A percentile compares a stretch with the other conserved stretches of the same genome.
phyloP scores from a whole-genome alignment of 768 basidiomycete genomes.

The Hemileccinum rubropunctum region DNA sequence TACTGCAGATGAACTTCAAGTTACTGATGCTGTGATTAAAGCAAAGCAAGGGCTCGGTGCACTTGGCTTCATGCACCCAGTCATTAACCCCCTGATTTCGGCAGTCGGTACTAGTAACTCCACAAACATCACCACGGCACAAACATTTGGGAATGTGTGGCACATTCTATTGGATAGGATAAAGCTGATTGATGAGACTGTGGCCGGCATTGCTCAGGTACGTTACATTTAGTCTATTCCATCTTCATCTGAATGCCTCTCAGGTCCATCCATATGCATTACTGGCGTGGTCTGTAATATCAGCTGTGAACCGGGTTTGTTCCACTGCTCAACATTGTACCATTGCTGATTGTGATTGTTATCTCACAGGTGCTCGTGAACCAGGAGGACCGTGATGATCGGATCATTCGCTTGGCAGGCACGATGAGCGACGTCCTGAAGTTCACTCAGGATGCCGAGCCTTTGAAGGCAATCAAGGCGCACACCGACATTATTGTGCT shows the following conservation, averaged over 20 bases:
- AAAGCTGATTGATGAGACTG: neutral
- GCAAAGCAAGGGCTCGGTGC: no score
- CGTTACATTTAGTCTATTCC: neutral
- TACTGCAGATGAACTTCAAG: neutral
- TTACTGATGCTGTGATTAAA: no score
- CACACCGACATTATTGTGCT: neutral
- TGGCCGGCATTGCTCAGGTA: neutral
- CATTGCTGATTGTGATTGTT: neutral
- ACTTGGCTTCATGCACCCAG: no score
- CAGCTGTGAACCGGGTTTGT: constrained; percentile 1
- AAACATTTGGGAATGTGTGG: neutral
- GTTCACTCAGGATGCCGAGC: neutral
- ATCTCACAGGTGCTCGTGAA: neutral
- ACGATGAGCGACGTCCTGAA: neutral
- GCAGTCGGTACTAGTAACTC: no score
- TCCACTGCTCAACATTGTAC: neutral
- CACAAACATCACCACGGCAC: neutral
- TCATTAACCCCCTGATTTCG: no score
- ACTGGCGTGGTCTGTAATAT: neutral
- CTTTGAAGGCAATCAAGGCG: neutral
- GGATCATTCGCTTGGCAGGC: neutral
- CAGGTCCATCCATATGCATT: constrained; percentile 8
- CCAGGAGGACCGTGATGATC: neutral
- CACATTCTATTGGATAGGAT: neutral
- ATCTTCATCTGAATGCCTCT: neutral